Evolutionary conservation across 2,329 filamentous ascomycete species (phyloP).

Genomic region (Epichloe glyceriae): DNA sequence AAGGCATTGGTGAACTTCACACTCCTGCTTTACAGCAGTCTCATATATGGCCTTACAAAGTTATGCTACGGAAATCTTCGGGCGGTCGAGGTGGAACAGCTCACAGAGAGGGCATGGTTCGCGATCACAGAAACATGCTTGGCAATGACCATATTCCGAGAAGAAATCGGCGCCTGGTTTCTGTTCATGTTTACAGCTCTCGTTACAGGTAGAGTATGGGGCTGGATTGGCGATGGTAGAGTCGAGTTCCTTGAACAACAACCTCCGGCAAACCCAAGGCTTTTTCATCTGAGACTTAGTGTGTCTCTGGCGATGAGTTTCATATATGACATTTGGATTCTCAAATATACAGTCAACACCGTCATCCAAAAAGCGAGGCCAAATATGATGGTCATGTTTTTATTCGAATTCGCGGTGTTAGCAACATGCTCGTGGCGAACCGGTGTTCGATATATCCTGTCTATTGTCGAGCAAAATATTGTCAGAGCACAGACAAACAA

Average conservation of each 20-base stretch:
- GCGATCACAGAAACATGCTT: constrained; percentile 93
- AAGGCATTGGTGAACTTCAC: constrained; percentile 86
- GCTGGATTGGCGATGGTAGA: constrained; percentile 91
- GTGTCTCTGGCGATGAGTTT: constrained; percentile 69
- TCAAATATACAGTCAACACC: constrained; percentile 67
- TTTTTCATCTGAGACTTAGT: constrained; percentile 77
- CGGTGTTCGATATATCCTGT: constrained; percentile 62
- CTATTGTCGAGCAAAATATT: constrained; percentile 64
- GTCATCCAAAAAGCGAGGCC: constrained; percentile 82
- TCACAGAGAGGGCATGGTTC: constrained; percentile 97
- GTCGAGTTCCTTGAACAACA: constrained; percentile 94
- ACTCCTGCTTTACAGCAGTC: constrained; percentile 64
- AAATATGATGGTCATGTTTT: constrained; percentile 99
- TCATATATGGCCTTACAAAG: constrained; percentile 79
- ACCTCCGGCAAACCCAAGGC: constrained; percentile 71
- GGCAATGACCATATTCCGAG: constrained; percentile 96
- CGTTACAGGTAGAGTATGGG: constrained; percentile 92
- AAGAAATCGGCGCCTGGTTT: constrained; percentile 90
- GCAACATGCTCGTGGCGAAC: constrained; percentile 71
- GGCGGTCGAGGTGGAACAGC: constrained; percentile 88
- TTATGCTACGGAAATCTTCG: constrained; percentile 83
- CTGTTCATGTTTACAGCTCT: constrained; percentile 91
- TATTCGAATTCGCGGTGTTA: constrained; percentile 91
- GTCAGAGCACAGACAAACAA: constrained; percentile 59
- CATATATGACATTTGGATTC: constrained; percentile 65